Percentiles rank a stretch among this genome's conserved stretches.
These are phyloP conservation scores for Amborella trichopoda DNA, from an alignment of 164 flowering plant genomes.

Conservation along the genomic window DNA sequence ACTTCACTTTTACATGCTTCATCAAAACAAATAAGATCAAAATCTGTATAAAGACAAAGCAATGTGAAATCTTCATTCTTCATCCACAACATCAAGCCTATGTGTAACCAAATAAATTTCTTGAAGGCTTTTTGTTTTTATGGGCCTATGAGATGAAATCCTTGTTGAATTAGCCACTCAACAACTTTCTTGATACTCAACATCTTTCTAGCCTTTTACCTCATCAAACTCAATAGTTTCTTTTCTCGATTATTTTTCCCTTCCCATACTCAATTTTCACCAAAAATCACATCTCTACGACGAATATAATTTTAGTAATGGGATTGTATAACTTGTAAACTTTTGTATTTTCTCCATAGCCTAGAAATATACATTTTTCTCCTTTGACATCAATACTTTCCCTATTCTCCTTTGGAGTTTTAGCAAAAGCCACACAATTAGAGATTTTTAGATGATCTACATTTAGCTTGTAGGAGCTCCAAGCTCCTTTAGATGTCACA, in stretches of 20 bases:
- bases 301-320: neutral
- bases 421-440: slow-evolving; percentile 9
- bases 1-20: too few species aligned
- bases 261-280: too few species aligned
- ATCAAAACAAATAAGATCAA: too few species aligned
- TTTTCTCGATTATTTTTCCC: too few species aligned
- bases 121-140: too few species aligned
- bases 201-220: neutral
- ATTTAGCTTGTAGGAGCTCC: slow-evolving; percentile 2
- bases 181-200: neutral
- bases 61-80: neutral
- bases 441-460: slow-evolving; percentile 5
- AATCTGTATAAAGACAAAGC: too few species aligned
- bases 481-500: too few species aligned
- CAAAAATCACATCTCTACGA: too few species aligned
- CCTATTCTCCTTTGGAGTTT: slow-evolving; percentile 7
- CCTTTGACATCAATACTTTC: neutral
- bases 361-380: too few species aligned
- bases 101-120: slow-evolving; percentile 4
- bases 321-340: too few species aligned
- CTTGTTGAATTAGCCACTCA: neutral
- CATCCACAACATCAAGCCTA: neutral
- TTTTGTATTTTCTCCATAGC: too few species aligned
- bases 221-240: neutral
- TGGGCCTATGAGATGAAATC: neutral